Evolutionary conservation across 1,139 yeast species (phyloP).

Genomic region (Cylindricascospora bacillispora): DNA sequence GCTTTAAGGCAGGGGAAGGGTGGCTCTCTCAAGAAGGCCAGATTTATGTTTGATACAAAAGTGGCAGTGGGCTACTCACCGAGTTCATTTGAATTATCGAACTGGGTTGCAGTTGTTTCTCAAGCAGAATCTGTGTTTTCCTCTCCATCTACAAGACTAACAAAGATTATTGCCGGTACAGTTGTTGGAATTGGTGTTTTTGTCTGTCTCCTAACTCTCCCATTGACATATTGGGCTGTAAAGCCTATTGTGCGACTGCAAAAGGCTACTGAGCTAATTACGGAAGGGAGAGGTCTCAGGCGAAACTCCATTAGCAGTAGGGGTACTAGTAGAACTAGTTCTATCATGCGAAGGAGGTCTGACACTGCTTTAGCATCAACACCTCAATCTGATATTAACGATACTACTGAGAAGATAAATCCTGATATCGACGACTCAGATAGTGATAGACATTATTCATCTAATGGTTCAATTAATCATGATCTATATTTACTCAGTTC

Average conservation of each 20-base stretch:
- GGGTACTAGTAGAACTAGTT: slow-evolving; percentile 3
- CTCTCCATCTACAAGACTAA: slow-evolving; percentile 48
- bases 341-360: background rate
- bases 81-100: slow-evolving; percentile 35
- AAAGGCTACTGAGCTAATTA: slow-evolving; percentile 62
- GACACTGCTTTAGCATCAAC: background rate
- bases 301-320: slow-evolving; percentile 1
- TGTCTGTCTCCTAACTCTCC: slow-evolving; percentile 63
- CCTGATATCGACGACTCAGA: slow-evolving; percentile 1
- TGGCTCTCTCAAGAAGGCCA: slow-evolving; percentile 42
- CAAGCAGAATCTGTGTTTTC: slow-evolving; percentile 49
- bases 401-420: slow-evolving; percentile 2
- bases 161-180: slow-evolving; percentile 63
- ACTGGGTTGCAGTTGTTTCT: slow-evolving; percentile 73
- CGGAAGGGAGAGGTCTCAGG: slow-evolving; percentile 29
- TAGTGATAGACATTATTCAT: slow-evolving; percentile 2
- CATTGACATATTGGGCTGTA: slow-evolving; percentile 75
- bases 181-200: slow-evolving; percentile 70
- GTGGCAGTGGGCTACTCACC: slow-evolving; percentile 66
- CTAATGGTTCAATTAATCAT: slow-evolving; percentile 7
- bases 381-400: slow-evolving; percentile 1
- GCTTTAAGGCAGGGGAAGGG: slow-evolving; percentile 23
- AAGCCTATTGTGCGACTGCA: slow-evolving; percentile 71
- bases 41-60: slow-evolving; percentile 30
- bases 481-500: slow-evolving; percentile 5